Evolutionary conservation across 257 asterid species (phyloP), one percentile per base, ranked within the genome.

Genomic region (Nicotiana paniculata): DNA sequence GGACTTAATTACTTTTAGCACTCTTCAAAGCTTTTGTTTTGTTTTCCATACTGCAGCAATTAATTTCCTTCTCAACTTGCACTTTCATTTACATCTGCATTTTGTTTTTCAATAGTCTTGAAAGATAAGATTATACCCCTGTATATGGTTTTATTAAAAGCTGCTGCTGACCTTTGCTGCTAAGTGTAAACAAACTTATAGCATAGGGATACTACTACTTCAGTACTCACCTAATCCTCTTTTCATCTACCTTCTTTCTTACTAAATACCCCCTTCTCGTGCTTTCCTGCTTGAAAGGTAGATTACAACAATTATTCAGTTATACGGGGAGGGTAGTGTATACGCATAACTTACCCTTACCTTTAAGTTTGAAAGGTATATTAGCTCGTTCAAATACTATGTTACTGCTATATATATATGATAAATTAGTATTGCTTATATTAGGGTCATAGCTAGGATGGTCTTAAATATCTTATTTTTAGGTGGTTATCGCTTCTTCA

Each of bases 21-120:
- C 39, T 74, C 30, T 15, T 24, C 57, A 17, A 28, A 64, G 57
- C 75, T 75, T 61, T 43, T 58, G 24, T 46, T 79, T 74, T 6
- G 51, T 30, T 39, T 5, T 72, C 37, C 83, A 13, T 76, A 63
- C 82, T 17, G 69, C 64, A 51, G 70, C 55, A 69, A 21, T 82
- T 72, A 53, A 65, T 63, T 75, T 85, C 26, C 39, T 81, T 12
- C 28, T 72, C 81, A 48, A 80, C 81, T 16, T 54, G 81, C 37
- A 4, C 61, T 75, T 43, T 30, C 86, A 79, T 80, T 69, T 79
- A 30, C 64, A 24, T 59, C 37, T 53, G 55, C 18, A 53, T 43
- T 46, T 74, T 3, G 37, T 74, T 74, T 26, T 11, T 75, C 62
- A 43, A 15, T 26, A 75, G 4, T 51, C 46, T 51, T 51, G 0